Evolutionary conservation across 208 protist genomes (phyloP), one percentile per base, ranked within the genome.

Genomic region (Leishmania turanica): DNA sequence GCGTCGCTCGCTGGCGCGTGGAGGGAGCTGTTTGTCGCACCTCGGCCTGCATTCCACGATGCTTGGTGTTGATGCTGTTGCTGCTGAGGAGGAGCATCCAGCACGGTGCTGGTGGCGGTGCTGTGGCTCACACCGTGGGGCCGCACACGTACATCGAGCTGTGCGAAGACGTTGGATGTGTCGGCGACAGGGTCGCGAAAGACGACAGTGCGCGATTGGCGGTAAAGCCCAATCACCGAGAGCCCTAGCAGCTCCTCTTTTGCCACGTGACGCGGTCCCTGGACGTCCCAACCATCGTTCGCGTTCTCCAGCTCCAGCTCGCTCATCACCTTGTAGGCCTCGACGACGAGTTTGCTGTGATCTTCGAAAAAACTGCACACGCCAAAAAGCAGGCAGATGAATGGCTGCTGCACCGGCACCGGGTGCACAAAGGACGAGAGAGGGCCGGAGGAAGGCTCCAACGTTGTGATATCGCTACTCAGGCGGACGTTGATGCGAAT

Each of bases 401-500:
- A 68, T 6, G 83, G 72, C 79, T 92, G 91, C 65, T 87, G 53
- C 17, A 97, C 77, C 3, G 94, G 94, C 31, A 97, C 86, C n/a
- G 85, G 86, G 73, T 97, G 94, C 15, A 97, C 89, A 86, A 91
- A 97, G 6, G 92, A 95, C 15, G 94, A 97, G 72, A 95, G 95
- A 6, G 92, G 90, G 7, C 91, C 94, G 0, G 89, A 79, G 13
- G 79, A 82, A 9, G 94, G 94, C 37, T 92, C 87, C 40, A 89
- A 89, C 1, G 92, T 97, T 3, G 91, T 91, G 40, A 97, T 92
- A 82, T 97, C 94, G 51, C 83, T 89, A 19, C 91, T 95, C 6
- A 96, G 83, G 13, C 91, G 88, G 47, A 97, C 91, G 64, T 87
- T 86, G 47, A 97, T 80, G 64, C 94, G 92, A 77, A 96, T 93